These are phyloP conservation scores for Apiotrichum brassicae DNA, from an alignment of 1,284 basidiomycete genomes.

Conservation along the genomic window DNA sequence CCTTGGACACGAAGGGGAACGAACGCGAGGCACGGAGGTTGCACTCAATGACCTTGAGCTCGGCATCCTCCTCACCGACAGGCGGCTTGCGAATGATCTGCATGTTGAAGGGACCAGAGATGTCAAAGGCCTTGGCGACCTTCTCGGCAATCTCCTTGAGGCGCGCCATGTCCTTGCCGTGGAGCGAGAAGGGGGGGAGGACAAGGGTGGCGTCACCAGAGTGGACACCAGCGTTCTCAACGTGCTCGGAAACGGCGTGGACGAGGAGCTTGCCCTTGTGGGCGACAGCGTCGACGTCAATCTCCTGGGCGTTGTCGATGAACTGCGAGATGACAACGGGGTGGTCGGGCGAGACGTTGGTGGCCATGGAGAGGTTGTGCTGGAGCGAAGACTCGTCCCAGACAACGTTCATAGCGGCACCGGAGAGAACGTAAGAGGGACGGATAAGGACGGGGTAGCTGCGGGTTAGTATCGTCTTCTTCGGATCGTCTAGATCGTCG, in stretches of 20 bases:
- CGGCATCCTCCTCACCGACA: slow-evolving; percentile 53
- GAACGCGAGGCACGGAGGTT: slow-evolving; percentile 95
- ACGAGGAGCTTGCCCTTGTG: slow-evolving; percentile 90
- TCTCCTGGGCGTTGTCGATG: slow-evolving; percentile 95
- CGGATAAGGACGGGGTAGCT: slow-evolving; percentile 87
- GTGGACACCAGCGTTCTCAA: slow-evolving; percentile 98
- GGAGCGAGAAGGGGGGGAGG: slow-evolving; percentile 87
- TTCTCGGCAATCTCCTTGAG: slow-evolving; percentile 91
- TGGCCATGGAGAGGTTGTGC: slow-evolving; percentile 88
- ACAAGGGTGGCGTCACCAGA: slow-evolving; percentile 98
- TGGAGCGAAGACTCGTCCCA: slow-evolving; percentile 84
- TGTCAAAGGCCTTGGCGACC: slow-evolving; percentile 89
- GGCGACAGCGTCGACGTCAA: slow-evolving; percentile 96
- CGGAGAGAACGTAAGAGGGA: slow-evolving; percentile 95
- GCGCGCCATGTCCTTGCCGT: slow-evolving; percentile 65
- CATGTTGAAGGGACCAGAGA: slow-evolving; percentile 99
- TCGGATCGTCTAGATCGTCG: not conserved
- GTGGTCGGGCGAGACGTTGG: slow-evolving; percentile 91
- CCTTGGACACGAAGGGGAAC: slow-evolving; percentile 99
- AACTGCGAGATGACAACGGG: slow-evolving; percentile 98
- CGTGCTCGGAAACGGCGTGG: slow-evolving; percentile 95
- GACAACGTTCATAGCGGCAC: slow-evolving; percentile 99
- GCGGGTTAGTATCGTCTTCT: not conserved
- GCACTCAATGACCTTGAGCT: slow-evolving; percentile 96
- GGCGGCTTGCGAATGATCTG: slow-evolving; percentile 89